Evolutionary conservation across 164 flowering plant species (phyloP).

Genomic region (Tetrastigma voinierianum): DNA sequence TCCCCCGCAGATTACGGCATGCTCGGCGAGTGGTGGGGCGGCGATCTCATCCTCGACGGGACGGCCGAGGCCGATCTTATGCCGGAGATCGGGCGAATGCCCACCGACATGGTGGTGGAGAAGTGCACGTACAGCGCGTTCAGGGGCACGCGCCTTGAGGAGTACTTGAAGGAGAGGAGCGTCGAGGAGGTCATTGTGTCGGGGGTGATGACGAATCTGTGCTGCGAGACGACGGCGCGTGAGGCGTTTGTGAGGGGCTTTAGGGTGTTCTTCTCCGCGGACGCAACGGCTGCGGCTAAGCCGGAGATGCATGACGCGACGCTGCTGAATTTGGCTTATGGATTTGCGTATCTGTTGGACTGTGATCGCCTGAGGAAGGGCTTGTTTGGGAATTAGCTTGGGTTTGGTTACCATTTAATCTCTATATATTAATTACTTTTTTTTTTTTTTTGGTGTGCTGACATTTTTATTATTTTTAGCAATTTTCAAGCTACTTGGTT

Average conservation of each 20-base stretch:
- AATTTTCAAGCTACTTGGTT: too few species aligned
- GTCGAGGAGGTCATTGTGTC: slow-evolving; percentile 64
- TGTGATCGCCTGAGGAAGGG: slow-evolving; percentile 34
- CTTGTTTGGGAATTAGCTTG: slow-evolving; percentile 2
- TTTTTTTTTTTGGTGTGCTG: too few species aligned
- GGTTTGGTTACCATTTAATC: too few species aligned
- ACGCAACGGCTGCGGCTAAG: slow-evolving; percentile 50
- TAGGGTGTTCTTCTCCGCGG: slow-evolving; percentile 83
- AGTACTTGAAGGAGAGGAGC: slow-evolving; percentile 45
- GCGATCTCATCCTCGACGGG: slow-evolving; percentile 63
- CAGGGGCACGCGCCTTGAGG: slow-evolving; percentile 48
- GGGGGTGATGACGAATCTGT: slow-evolving; percentile 81
- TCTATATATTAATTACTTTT: too few species aligned
- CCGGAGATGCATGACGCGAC: slow-evolving; percentile 68
- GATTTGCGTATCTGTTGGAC: slow-evolving; percentile 83
- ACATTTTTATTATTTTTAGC: too few species aligned
- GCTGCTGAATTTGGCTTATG: slow-evolving; percentile 68
- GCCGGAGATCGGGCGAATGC: slow-evolving; percentile 29
- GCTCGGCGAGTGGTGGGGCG: slow-evolving; percentile 73
- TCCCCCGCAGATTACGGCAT: slow-evolving; percentile 53
- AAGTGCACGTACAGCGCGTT: slow-evolving; percentile 80
- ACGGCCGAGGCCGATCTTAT: slow-evolving; percentile 55
- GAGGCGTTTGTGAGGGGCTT: slow-evolving; percentile 76
- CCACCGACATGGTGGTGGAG: slow-evolving; percentile 47
- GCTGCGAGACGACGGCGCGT: slow-evolving; percentile 85